Evolutionary conservation across 1,284 basidiomycete species (phyloP), one percentile per base, ranked within the genome.

Genomic region (Trametes pubescens): DNA sequence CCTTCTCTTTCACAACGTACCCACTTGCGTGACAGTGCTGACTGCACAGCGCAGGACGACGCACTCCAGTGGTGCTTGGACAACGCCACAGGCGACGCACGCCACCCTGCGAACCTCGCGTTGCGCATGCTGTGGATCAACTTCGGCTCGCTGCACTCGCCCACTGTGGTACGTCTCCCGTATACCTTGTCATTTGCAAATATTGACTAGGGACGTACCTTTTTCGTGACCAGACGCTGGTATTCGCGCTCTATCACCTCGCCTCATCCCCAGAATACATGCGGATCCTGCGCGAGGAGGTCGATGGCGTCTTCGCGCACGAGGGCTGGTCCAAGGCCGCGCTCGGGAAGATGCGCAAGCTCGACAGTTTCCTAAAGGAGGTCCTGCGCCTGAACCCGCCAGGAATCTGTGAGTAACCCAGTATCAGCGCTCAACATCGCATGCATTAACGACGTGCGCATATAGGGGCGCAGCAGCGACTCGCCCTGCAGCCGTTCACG

Each of bases 281-380:
- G 16, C 62, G 74, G 16, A 76, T 76, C 4, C 68, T 85, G 48
- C 77, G 83, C 2, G 78, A 82, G 46, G 84, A 86, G 66, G 72
- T 83, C 0, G 78, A 80, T 22, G 56, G 48, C 1, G 71, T 79
- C 4, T 61, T 80, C 13, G 59, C 64, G 0, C 69, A 72, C 43
- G 76, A 82, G 18, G 82, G 83, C 0, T 82, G 82, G 80, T 79
- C 78, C 0, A 83, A 83, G 65, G 67, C 66, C 0, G 74, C 79
- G 0, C 72, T 86, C 53, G 69, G 67, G 11, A 81, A 80, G 57
- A 78, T 85, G 78, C 70, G 72, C 51, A 81, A 81, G 58, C 65
- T 85, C 26, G 84, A 86, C 64, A 85, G 83, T 62, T 85, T 86
- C 70, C 65, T 86, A 51, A 79, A 81, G 52, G 83, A 85, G 65